phyloP scores from a whole-genome alignment of 2,329 filamentous ascomycete species.

The Epichloe bromicola region DNA sequence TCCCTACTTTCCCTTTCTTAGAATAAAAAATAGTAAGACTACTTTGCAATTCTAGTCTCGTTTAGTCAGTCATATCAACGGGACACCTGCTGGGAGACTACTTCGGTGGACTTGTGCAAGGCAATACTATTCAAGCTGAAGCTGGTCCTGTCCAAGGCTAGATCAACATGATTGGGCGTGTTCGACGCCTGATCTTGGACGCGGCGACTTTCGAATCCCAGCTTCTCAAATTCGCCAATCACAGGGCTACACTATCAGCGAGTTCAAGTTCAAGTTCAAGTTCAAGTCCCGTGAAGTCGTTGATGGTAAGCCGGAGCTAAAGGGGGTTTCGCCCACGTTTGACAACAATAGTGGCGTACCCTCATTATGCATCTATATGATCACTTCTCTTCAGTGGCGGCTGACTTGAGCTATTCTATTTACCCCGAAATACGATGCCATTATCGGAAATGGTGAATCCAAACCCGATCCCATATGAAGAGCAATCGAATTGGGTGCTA shows the following conservation, averaged over 20 bases:
- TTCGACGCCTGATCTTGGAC: conserved; percentile 48
- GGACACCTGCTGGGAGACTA: conserved; percentile 48
- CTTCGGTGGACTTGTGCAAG: conserved; percentile 43
- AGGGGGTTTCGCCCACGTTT: conserved; percentile 46
- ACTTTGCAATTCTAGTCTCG: too few species aligned
- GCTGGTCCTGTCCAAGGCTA: conserved; percentile 34
- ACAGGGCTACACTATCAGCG: conserved; percentile 44
- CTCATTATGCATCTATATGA: conserved; percentile 45
- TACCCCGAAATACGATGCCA: conserved; percentile 47
- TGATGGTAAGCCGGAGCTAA: conserved; percentile 41
- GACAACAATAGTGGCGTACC: conserved; percentile 44
- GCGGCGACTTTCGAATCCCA: conserved; percentile 49
- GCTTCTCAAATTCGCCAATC: conserved; percentile 48
- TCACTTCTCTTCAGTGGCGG: conserved; percentile 42
- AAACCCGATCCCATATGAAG: too few species aligned
- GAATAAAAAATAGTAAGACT: too few species aligned
- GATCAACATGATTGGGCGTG: conserved; percentile 35
- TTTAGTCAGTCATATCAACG: conserved; percentile 7
- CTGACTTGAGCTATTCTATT: conserved; percentile 48
- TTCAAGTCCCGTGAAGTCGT: conserved; percentile 45
- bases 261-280: conserved; percentile 43
- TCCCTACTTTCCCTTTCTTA: too few species aligned
- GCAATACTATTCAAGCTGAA: conserved; percentile 29
- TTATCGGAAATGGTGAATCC: conserved; percentile 26
- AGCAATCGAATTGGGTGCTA: too few species aligned